Conservation (phyloP, 176 grass and related monocot species). For the Avena insularis region DNA sequence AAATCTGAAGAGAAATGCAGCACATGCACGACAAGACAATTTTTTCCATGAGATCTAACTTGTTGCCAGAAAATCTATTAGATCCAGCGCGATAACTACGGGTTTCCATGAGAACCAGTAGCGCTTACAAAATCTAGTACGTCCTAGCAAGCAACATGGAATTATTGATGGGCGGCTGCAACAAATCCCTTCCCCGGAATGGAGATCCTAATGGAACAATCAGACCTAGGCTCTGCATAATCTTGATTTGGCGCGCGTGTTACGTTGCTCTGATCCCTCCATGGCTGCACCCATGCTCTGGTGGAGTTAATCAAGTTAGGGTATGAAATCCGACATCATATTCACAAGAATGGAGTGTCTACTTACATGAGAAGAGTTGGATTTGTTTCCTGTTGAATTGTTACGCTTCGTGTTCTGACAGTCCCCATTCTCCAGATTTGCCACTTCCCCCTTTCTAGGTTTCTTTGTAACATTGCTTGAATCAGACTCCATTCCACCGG, state of each 20-base stretch:
- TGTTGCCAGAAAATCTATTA: background rate
- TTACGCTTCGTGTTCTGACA: background rate
- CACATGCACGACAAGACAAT: background rate
- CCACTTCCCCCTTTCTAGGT: slow-evolving; percentile 5
- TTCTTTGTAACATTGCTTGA: slow-evolving; percentile 18
- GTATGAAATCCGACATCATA: slow-evolving; percentile 20
- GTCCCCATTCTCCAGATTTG: slow-evolving; percentile 17
- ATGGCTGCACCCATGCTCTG: slow-evolving; percentile 47
- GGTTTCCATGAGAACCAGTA: background rate
- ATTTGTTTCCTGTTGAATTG: background rate
- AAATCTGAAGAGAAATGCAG: background rate
- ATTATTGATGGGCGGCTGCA: background rate
- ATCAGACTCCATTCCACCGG: slow-evolving; percentile 17
- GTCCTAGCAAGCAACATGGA: background rate
- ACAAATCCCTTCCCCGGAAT: slow-evolving; percentile 42
- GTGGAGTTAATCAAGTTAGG: slow-evolving; percentile 50
- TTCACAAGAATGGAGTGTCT: slow-evolving; percentile 31
- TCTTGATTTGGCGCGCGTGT: slow-evolving; percentile 54
- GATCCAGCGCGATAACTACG: background rate
- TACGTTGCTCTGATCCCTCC: slow-evolving; percentile 53
- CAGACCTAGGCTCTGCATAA: slow-evolving; percentile 77
- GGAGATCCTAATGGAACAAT: slow-evolving; percentile 84
- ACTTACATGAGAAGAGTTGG: slow-evolving; percentile 42
- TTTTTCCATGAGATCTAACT: background rate
- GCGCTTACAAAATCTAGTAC: background rate